Evolutionary conservation across 2,329 filamentous ascomycete genomes (phyloP).

Genomic region (Pseudogymnoascus sp.): DNA sequence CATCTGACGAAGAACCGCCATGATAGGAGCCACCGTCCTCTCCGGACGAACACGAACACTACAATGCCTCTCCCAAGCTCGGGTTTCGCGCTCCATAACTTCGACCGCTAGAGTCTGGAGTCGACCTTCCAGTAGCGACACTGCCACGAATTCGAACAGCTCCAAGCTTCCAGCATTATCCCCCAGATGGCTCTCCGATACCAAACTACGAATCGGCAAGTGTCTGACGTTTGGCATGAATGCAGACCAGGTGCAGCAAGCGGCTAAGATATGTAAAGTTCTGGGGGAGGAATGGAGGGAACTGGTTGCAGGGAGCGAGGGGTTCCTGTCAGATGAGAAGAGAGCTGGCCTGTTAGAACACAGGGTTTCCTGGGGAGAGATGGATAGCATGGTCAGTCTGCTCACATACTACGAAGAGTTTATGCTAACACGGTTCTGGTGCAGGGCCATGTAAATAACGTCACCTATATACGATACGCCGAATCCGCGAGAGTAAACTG

Average conservation of each 20-base stretch:
- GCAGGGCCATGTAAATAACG: slow-evolving; percentile 76
- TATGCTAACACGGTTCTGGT: slow-evolving; percentile 8
- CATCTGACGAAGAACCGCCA: background rate
- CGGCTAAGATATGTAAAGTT: slow-evolving; percentile 49
- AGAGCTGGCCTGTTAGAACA: slow-evolving; percentile 57
- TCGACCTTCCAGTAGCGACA: background rate
- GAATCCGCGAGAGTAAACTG: slow-evolving; percentile 76
- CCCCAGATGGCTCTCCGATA: slow-evolving; percentile 63
- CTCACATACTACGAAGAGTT: slow-evolving; percentile 10
- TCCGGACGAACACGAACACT: background rate
- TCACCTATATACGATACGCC: slow-evolving; percentile 74
- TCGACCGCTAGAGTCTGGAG: background rate
- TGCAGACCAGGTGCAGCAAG: slow-evolving; percentile 47
- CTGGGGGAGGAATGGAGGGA: slow-evolving; percentile 62
- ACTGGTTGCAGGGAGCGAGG: slow-evolving; percentile 64
- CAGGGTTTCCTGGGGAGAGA: slow-evolving; percentile 75
- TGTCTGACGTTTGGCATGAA: slow-evolving; percentile 67
- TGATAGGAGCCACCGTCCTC: background rate
- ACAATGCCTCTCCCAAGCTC: background rate
- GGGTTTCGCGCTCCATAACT: background rate
- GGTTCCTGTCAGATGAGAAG: slow-evolving; percentile 58
- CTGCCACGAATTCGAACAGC: background rate
- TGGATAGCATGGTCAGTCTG: slow-evolving; percentile 54
- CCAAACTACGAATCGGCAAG: slow-evolving; percentile 59
- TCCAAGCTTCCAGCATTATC: slow-evolving; percentile 26